A percentile compares a stretch with the other conserved stretches of the same genome.
Evolutionary conservation across 2,329 filamentous ascomycete species (phyloP).

Genomic region (Tothia fuscella): DNA sequence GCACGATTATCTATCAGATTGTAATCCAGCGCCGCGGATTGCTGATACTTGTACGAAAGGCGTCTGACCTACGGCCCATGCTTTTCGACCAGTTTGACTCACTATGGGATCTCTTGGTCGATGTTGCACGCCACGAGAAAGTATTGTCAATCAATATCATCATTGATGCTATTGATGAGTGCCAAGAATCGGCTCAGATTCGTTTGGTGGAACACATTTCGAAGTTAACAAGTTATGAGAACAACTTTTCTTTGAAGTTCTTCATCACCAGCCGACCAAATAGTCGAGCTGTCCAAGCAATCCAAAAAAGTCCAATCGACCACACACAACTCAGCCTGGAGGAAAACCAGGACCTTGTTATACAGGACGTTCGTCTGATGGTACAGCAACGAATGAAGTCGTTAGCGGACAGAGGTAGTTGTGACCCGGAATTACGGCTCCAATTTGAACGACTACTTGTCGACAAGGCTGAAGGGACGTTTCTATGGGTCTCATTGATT

Average conservation of each 20-base stretch:
- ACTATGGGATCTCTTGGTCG: not conserved
- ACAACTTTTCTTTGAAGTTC: not conserved
- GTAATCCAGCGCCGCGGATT: not conserved
- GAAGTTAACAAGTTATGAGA: not conserved
- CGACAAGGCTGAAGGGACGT: not conserved
- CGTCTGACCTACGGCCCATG: not conserved
- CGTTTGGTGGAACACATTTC: not conserved
- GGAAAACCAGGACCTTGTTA: not conserved
- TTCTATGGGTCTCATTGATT: not conserved
- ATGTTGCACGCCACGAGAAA: not conserved
- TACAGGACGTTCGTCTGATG: not conserved
- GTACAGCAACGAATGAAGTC: not conserved
- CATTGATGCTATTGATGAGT: conserved; percentile 2
- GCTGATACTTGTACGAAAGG: not conserved
- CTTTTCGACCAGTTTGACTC: not conserved
- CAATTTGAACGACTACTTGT: not conserved
- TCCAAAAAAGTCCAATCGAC: not conserved
- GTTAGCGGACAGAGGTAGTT: not conserved
- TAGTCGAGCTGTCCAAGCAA: not conserved
- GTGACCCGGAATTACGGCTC: not conserved
- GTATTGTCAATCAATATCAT: not conserved
- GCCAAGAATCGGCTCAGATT: not conserved
- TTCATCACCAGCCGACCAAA: not conserved
- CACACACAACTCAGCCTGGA: not conserved
- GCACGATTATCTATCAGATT: not conserved